These are phyloP conservation scores for Lipomyces sp. DNA, from an alignment of 805 yeast species.

Conservation along the genomic window DNA sequence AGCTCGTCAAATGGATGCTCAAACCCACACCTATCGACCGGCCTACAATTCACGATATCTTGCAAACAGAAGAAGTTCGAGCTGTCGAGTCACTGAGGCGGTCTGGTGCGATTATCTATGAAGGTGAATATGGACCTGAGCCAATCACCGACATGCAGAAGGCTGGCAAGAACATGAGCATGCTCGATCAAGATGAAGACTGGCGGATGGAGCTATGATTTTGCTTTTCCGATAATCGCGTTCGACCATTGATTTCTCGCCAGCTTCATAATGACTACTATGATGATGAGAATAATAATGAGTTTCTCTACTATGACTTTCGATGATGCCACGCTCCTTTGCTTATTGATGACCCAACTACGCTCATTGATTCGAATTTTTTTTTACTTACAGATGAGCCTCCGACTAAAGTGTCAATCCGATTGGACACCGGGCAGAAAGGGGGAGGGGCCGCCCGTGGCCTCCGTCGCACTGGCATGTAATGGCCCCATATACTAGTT, in stretches of 20 bases:
- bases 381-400: background rate
- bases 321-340: background rate
- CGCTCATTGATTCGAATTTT: background rate
- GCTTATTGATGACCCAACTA: background rate
- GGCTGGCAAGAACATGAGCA: conserved; percentile 17
- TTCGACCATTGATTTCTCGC: background rate
- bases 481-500: background rate
- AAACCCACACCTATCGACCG: conserved; percentile 78
- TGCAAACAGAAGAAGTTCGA: conserved; percentile 71
- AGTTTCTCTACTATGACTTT: background rate
- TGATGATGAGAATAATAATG: background rate
- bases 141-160: conserved; percentile 48
- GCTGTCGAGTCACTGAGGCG: conserved; percentile 79
- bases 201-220: conserved; percentile 38
- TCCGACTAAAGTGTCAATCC: background rate
- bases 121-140: conserved; percentile 91
- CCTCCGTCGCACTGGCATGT: background rate
- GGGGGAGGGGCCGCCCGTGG: background rate
- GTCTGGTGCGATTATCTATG: conserved; percentile 92
- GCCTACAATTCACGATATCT: conserved; percentile 77
- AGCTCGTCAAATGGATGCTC: conserved; percentile 84
- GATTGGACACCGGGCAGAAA: background rate
- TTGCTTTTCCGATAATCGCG: background rate
- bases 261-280: background rate
- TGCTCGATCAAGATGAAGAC: conserved; percentile 38